Evolutionary conservation across 352 stramenopile species (phyloP).

Genomic region (Phytophthora brassicae): DNA sequence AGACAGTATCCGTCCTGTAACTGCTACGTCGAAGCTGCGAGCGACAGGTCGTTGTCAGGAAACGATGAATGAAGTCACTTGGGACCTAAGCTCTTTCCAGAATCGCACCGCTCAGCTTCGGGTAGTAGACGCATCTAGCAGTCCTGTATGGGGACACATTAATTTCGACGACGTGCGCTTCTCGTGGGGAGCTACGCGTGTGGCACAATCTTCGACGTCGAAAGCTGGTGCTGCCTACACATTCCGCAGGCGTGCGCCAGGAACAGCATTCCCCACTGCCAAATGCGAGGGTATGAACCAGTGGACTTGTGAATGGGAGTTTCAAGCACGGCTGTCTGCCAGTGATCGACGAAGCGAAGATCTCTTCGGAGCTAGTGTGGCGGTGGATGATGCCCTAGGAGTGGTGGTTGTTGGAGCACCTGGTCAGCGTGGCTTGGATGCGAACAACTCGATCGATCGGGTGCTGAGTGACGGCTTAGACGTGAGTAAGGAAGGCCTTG

Average conservation of each 20-base stretch:
- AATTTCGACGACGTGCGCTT: slow-evolving; percentile 97
- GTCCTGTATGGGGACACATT: slow-evolving; percentile 93
- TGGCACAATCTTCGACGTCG: slow-evolving; percentile 57
- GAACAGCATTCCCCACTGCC: slow-evolving; percentile 26
- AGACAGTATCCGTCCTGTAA: slow-evolving; percentile 17
- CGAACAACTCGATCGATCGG: slow-evolving; percentile 77
- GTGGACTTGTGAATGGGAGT: slow-evolving; percentile 82
- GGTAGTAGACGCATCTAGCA: slow-evolving; percentile 91
- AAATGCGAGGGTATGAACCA: slow-evolving; percentile 68
- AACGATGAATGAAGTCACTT: slow-evolving; percentile 87
- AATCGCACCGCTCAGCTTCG: slow-evolving; percentile 89
- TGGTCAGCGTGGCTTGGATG: slow-evolving; percentile 69
- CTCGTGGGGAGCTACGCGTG: slow-evolving; percentile 74
- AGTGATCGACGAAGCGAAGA: slow-evolving; percentile 90
- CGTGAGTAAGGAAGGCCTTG: slow-evolving; percentile 22
- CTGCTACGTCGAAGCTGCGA: slow-evolving; percentile 63
- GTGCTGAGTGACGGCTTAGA: slow-evolving; percentile 29
- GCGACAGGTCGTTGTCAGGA: slow-evolving; percentile 91
- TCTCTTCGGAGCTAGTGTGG: slow-evolving; percentile 86
- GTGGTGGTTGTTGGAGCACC: slow-evolving; percentile 82
- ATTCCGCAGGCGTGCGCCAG: slow-evolving; percentile 70
- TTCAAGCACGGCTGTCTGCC: slow-evolving; percentile 84
- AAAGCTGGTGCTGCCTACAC: slow-evolving; percentile 80
- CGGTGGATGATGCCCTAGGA: slow-evolving; percentile 79
- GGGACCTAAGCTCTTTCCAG: slow-evolving; percentile 84